Evolutionary conservation across 2,329 filamentous ascomycete genomes (phyloP), one percentile per base, ranked within the genome.

Genomic region (Septoria petroselini): DNA sequence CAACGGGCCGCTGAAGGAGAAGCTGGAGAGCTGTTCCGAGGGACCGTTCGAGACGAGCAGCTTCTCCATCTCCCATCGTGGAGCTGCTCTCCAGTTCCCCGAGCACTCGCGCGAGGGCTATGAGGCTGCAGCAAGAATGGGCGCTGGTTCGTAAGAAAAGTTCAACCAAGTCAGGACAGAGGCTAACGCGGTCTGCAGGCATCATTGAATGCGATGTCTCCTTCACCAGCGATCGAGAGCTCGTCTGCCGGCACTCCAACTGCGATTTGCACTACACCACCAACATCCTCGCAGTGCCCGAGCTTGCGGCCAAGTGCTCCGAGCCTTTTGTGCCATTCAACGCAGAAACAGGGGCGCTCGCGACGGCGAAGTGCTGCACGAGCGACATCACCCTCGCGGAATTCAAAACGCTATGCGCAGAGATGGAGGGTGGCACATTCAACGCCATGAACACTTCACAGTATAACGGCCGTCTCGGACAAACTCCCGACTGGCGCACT

Each of bases 181-280:
- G 23, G 9, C 23, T 27, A 27, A 27, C 23, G 5, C 5, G 9
- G 23, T 27, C 5, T 9, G 9, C 23, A 62, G 62, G 61, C 34
- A 73, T 85, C 35, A 75, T 83, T 43, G 83, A 86, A 68, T 86
- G 83, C 66, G 83, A 86, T 64, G 82, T 84, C 12, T 74, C 79
- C 29, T 85, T 86, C 69, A 85, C 83, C 51, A 76, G 73, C 56
- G 83, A 86, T 66, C 74, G 75, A 23, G 69, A 81, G 62, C 77
- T 86, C n/a, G 82, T 86, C 37, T 86, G 83, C 70, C 78, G 83
- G 40, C 83, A 86, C 69, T 78, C 76, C 39, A 78, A 84, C 58
- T 86, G 83, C 68, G 83, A 86, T 60, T 69, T 86, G 33, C 82
- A 85, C 70, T 82, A 79, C 17, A 86, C 83, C 7, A 85, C 83